These are phyloP conservation scores for Corylus americana DNA, from an alignment of 306 rosid species.

Conservation along the genomic window DNA sequence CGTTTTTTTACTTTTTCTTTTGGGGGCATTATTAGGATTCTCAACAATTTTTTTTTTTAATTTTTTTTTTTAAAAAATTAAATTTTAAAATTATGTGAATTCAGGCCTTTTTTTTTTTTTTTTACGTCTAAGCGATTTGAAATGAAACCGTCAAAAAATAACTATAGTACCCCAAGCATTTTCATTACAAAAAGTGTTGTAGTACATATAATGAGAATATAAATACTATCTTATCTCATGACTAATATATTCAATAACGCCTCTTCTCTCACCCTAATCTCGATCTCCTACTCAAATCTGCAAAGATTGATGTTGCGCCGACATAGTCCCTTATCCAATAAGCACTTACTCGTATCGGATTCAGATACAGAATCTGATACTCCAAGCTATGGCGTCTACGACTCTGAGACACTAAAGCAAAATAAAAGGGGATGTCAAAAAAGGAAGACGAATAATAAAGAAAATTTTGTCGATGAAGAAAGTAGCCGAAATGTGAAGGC, in stretches of 20 bases:
- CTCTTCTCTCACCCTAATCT: background rate
- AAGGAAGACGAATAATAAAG: background rate
- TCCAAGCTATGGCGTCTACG: background rate
- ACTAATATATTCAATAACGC: background rate
- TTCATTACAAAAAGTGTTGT: too few relatives aligned
- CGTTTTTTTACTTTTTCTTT: too few relatives aligned
- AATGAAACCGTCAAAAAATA: too few relatives aligned
- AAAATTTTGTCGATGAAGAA: background rate
- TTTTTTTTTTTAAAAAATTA: too few relatives aligned
- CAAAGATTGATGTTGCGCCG: constrained; percentile 16
- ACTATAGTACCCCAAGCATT: too few relatives aligned
- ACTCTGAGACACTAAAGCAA: background rate
- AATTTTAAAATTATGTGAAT: too few relatives aligned
- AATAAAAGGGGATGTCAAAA: background rate
- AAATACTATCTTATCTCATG: background rate
- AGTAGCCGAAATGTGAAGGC: background rate
- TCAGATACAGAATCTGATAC: constrained; percentile 32
- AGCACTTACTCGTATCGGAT: constrained; percentile 18
- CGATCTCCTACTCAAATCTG: background rate
- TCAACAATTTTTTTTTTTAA: too few relatives aligned
- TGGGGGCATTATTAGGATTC: too few relatives aligned
- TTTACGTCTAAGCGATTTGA: too few relatives aligned
- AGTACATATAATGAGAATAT: background rate
- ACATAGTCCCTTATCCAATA: background rate
- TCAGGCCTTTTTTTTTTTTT: too few relatives aligned